Evolutionary conservation across 768 basidiomycete species (phyloP), one percentile per base, ranked within the genome.

Genomic region (Termitomyces sp.): DNA sequence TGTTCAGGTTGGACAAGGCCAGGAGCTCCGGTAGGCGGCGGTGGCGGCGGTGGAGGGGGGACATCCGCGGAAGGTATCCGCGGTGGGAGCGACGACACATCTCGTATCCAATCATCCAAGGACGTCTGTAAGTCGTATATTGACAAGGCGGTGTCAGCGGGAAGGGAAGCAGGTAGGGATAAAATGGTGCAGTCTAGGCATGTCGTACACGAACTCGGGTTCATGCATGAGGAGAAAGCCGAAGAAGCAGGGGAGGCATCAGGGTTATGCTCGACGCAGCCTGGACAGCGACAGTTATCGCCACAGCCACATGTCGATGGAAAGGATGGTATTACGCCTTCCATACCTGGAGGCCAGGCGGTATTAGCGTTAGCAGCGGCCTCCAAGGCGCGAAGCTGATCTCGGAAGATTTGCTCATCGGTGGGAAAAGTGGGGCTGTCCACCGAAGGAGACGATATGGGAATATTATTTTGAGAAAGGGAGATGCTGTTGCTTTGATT

Each of bases 141-240:
- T 70, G 79, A 72, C 52, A 77, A 73, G 3, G 72, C 66, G 14
- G 71, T 77, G 59, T 79, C 78, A 45, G 81, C 73, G 9, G 79
- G 76, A 29, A 79, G 66, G 6, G 76, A 75, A 7, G 77, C 68
- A 4, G 83, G 76, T 58, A 82, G 71, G 0, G 84, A 77, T 47
- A 85, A 73, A 62, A 88, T 82, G 47, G 85, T 82, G 68, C 86
- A 89, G 61, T 89, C 86, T 2, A 89, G 72, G 63, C 88, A 90
- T 38, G 81, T 77, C 1, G 61, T 38, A 69, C 79, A 76, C 60
- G 71, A 40, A 63, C 73, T 64, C 46, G 79, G 72, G 71, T 79
- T 70, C 62, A 71, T 54, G 68, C 72, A 80, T 5, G 77, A 73
- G 0, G 75, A 70, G 63, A 74, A 75, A 0, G 75, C 74, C 14